These are phyloP conservation scores for Phytopythium sindhum DNA, from an alignment of 352 stramenopile genomes.

Conservation along the genomic window DNA sequence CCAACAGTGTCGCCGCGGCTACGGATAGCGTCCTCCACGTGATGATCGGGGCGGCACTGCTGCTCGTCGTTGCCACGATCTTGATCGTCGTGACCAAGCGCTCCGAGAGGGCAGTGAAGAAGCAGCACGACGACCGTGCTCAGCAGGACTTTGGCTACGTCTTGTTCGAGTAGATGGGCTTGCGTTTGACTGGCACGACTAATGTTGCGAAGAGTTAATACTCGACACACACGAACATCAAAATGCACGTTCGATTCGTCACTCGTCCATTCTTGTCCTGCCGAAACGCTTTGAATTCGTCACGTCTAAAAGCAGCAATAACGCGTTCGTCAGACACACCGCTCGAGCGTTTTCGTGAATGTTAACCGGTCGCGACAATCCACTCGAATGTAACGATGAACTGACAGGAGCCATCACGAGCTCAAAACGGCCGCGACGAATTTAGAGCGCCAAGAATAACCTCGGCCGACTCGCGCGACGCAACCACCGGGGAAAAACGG, in stretches of 20 bases:
- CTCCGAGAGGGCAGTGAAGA: not conserved
- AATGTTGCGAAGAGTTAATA: not conserved
- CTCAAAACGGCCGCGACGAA: not conserved
- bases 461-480: not conserved
- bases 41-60: conserved; percentile 19
- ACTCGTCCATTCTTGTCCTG: not conserved
- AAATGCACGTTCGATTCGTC: not conserved
- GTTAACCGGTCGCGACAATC: not conserved
- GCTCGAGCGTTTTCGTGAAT: not conserved
- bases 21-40: conserved; percentile 15
- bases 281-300: not conserved
- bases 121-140: conserved; percentile 5
- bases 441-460: not conserved
- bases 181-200: not conserved
- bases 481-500: not conserved
- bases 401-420: not conserved
- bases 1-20: not conserved
- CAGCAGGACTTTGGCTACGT: conserved; percentile 29
- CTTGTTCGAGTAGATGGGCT: conserved; percentile 18
- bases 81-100: conserved; percentile 23
- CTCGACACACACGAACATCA: not conserved
- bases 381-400: not conserved
- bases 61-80: conserved; percentile 22
- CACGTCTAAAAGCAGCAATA: not conserved
- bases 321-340: not conserved